Evolutionary conservation across 768 basidiomycete genomes (phyloP).

Genomic region (Phylloporus arenicola): DNA sequence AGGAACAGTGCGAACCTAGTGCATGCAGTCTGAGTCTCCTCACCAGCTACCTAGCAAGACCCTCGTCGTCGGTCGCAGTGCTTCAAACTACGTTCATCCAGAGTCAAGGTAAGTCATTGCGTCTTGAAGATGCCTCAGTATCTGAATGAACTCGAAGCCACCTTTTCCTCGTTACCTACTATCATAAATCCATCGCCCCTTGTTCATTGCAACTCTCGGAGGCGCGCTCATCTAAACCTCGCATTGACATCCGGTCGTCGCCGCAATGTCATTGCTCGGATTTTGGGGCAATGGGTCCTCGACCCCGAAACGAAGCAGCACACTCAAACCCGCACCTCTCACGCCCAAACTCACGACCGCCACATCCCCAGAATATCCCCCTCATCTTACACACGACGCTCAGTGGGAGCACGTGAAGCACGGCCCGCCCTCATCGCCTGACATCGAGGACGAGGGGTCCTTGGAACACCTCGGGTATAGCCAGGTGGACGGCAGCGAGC

Average conservation of each 20-base stretch:
- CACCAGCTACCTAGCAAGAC: not conserved
- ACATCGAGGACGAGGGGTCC: slow-evolving; percentile 13
- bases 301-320: slow-evolving; percentile 14
- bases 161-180: too few species aligned
- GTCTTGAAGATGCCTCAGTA: not conserved
- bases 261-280: not conserved
- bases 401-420: slow-evolving; percentile 22
- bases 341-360: slow-evolving; percentile 19
- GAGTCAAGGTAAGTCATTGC: not conserved
- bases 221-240: too few species aligned
- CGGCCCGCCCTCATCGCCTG: slow-evolving; percentile 13
- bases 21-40: not conserved
- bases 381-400: slow-evolving; percentile 4
- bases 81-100: not conserved
- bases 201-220: too few species aligned
- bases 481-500: slow-evolving; percentile 11
- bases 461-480: slow-evolving; percentile 19
- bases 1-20: too few species aligned
- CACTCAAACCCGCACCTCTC: slow-evolving; percentile 17
- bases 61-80: not conserved
- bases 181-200: not conserved
- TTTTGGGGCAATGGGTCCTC: slow-evolving; percentile 12
- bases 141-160: not conserved
- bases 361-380: slow-evolving; percentile 8
- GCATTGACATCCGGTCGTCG: not conserved